These are phyloP conservation scores for Carex pumila DNA, from an alignment of 176 grass and related monocot genomes.

Conservation along the genomic window DNA sequence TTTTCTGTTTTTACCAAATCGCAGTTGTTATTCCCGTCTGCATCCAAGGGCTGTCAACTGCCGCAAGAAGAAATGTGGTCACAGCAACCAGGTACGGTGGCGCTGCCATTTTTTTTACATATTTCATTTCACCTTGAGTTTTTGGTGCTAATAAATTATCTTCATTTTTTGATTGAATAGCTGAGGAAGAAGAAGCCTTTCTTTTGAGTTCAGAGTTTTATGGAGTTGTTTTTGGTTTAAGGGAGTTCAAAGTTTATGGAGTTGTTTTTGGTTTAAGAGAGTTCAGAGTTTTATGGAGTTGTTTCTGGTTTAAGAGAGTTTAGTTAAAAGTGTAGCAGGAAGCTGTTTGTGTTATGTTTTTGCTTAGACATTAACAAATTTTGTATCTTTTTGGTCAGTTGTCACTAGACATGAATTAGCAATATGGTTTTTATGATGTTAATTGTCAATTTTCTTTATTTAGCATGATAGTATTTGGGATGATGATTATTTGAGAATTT, in stretches of 20 bases:
- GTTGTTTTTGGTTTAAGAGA: too few species aligned
- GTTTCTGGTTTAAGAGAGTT: not conserved
- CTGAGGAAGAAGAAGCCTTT: conserved; percentile 8
- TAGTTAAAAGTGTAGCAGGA: too few species aligned
- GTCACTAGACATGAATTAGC: too few species aligned
- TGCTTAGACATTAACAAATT: too few species aligned
- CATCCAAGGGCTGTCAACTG: not conserved
- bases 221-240: too few species aligned
- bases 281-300: too few species aligned
- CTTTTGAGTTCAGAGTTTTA: not conserved
- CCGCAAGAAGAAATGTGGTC: conserved; percentile 22
- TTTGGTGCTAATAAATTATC: not conserved
- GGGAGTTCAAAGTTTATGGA: too few species aligned
- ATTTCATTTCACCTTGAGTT: not conserved
- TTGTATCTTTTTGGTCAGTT: too few species aligned
- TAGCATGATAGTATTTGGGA: too few species aligned
- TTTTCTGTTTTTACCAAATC: not conserved
- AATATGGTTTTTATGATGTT: not conserved
- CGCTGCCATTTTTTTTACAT: not conserved
- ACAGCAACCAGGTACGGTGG: not conserved
- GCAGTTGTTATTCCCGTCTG: conserved; percentile 8
- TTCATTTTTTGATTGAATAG: not conserved
- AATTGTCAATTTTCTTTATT: not conserved
- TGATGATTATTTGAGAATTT: too few species aligned
- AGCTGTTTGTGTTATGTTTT: too few species aligned